Conservation (phyloP, 192 early-diverging fungal species). For the Thamnidium elegans region DNA sequence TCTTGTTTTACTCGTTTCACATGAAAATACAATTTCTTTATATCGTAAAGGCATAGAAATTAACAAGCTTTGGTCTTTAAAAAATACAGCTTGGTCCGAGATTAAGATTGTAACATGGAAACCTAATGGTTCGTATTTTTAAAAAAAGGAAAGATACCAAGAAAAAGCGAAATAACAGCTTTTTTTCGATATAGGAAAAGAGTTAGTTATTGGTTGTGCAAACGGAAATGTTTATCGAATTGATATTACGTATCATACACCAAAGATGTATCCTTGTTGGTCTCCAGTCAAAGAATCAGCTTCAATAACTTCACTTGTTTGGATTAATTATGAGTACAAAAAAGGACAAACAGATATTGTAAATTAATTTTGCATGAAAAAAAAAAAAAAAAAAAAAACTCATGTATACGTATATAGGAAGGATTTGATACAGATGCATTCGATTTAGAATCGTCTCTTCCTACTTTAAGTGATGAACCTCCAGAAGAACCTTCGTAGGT, state of each 20-base stretch:
- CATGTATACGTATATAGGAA: slow-evolving; percentile 3
- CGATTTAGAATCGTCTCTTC: not conserved
- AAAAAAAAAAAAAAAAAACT: not conserved
- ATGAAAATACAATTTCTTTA: not conserved
- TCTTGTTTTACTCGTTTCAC: slow-evolving; percentile 8
- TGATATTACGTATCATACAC: not conserved
- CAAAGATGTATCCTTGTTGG: slow-evolving; percentile 9
- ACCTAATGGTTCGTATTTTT: slow-evolving; percentile 9
- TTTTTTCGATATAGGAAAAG: slow-evolving; percentile 7
- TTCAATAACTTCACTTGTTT: slow-evolving; percentile 4
- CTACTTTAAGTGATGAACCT: not conserved
- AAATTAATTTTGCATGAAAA: not conserved
- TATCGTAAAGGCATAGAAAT: not conserved
- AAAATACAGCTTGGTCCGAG: not conserved
- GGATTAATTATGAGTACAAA: slow-evolving; percentile 11
- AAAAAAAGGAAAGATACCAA: no score
- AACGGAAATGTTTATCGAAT: slow-evolving; percentile 10
- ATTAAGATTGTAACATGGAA: slow-evolving; percentile 9
- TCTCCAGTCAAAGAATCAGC: not conserved
- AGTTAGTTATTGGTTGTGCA: slow-evolving; percentile 10
- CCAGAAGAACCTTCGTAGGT: slow-evolving; percentile 1
- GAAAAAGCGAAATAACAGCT: no score
- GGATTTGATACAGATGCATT: slow-evolving; percentile 14
- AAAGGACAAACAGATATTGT: slow-evolving; percentile 4
- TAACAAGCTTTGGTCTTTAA: slow-evolving; percentile 3